Percentiles rank a stretch among this genome's conserved stretches.
phyloP scores from a whole-genome alignment of 345 rosid genomes.

The Lepidium aucheri region DNA sequence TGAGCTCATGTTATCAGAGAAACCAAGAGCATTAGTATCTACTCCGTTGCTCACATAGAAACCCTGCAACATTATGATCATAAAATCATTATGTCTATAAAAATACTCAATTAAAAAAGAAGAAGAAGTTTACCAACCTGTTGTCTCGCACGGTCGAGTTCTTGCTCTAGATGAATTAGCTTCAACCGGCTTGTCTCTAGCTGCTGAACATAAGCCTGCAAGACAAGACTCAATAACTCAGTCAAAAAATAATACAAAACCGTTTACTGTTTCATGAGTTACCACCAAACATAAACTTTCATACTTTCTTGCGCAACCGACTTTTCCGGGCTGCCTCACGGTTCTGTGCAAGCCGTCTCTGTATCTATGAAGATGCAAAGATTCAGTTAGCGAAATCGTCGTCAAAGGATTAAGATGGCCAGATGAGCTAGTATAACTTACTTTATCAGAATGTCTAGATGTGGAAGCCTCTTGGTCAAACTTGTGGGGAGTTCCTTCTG shows the following conservation, averaged over 20 bases:
- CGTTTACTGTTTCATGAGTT: neutral
- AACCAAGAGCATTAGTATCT: slow-evolving; percentile 45
- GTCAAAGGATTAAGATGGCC: neutral
- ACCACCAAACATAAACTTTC: neutral
- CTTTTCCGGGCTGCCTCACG: slow-evolving; percentile 99
- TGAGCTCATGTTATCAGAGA: slow-evolving; percentile 46
- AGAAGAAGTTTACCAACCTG: slow-evolving; percentile 36
- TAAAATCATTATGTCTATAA: neutral
- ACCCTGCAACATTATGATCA: slow-evolving; percentile 40
- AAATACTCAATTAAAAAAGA: neutral
- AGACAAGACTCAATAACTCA: slow-evolving; percentile 5
- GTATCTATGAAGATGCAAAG: slow-evolving; percentile 39
- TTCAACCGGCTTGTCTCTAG: slow-evolving; percentile 85
- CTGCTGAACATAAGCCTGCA: slow-evolving; percentile 95
- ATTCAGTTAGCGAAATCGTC: neutral
- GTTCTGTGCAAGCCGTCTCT: slow-evolving; percentile 91
- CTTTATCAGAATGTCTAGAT: slow-evolving; percentile 70
- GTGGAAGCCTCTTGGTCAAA: slow-evolving; percentile 78
- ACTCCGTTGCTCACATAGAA: slow-evolving; percentile 42
- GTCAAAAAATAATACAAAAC: neutral
- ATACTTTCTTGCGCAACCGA: slow-evolving; percentile 90
- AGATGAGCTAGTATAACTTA: slow-evolving; percentile 6
- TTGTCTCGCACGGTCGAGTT: slow-evolving; percentile 68
- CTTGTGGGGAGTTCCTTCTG: slow-evolving; percentile 46
- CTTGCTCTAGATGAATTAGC: slow-evolving; percentile 81